A percentile compares a stretch with the other conserved stretches of the same genome.
Evolutionary conservation across 148 eudicot species (phyloP).

Genomic region (Talinum fruticosum): DNA sequence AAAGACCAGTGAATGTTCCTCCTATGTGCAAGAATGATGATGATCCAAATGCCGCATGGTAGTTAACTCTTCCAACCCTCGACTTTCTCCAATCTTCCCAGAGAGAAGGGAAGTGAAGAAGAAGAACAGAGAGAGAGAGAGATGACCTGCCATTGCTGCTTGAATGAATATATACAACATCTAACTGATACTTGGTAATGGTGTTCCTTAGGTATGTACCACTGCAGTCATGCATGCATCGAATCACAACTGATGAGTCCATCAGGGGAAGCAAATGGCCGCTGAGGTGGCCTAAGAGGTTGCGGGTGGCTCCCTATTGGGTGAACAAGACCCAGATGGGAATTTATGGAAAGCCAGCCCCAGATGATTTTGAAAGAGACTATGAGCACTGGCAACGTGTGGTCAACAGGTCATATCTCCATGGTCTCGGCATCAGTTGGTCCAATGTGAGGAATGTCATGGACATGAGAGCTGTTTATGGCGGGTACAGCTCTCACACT

Average conservation of each 20-base stretch:
- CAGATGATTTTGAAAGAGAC: constrained; percentile 68
- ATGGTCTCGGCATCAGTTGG: constrained; percentile 73
- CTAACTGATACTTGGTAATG: constrained; percentile 4
- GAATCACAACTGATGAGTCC: constrained; percentile 40
- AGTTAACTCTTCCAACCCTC: background rate
- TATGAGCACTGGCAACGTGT: constrained; percentile 65
- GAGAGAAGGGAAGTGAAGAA: background rate
- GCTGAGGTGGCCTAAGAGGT: constrained; percentile 52
- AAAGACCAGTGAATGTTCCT: constrained; percentile 51
- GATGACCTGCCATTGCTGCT: background rate
- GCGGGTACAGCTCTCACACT: constrained; percentile 55
- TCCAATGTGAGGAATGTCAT: constrained; percentile 64
- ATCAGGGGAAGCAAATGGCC: constrained; percentile 85
- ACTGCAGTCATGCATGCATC: constrained; percentile 73
- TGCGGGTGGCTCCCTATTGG: constrained; percentile 66
- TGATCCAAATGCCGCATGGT: constrained; percentile 94
- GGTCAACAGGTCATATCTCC: constrained; percentile 55
- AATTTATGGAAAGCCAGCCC: constrained; percentile 82
- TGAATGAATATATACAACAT: background rate
- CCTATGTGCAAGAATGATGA: constrained; percentile 72
- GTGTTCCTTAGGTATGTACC: constrained; percentile 60
- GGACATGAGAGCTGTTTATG: constrained; percentile 94
- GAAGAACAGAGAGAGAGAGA: background rate
- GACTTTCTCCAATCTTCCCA: background rate
- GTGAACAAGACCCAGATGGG: constrained; percentile 71